These are phyloP conservation scores for Aspergillus incahuasiensis DNA, from an alignment of 495 filamentous ascomycete species.

Conservation along the genomic window DNA sequence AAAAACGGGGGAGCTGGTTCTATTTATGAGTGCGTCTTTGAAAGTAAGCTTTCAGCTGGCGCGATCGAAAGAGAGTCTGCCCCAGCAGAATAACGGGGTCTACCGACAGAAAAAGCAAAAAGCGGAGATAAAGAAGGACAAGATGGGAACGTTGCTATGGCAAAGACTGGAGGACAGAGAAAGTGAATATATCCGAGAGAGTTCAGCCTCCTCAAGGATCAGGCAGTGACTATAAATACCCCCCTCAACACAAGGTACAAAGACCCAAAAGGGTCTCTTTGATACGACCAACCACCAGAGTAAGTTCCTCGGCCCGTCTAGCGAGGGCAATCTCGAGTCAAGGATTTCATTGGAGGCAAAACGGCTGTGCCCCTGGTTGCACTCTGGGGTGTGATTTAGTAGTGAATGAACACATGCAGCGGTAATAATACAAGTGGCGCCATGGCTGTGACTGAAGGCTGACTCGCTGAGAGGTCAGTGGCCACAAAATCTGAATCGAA, in stretches of 20 bases:
- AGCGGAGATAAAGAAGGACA: not conserved
- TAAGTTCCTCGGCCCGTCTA: not conserved
- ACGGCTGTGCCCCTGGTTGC: slow-evolving; percentile 12
- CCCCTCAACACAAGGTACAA: slow-evolving; percentile 1
- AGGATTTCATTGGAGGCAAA: slow-evolving; percentile 12
- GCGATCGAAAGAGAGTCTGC: slow-evolving; percentile 7
- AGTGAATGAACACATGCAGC: not conserved
- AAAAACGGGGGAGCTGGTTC: not conserved
- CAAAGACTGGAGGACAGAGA: not conserved
- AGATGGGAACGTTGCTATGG: slow-evolving; percentile 1
- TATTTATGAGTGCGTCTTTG: slow-evolving; percentile 9
- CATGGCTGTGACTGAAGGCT: not conserved
- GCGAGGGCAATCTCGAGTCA: slow-evolving; percentile 4
- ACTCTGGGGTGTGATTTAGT: not conserved
- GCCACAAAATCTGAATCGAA: slow-evolving; percentile 7
- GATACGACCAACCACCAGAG: not conserved
- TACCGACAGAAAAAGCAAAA: slow-evolving; percentile 1
- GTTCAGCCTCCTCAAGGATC: slow-evolving; percentile 4
- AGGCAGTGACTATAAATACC: slow-evolving; percentile 7
- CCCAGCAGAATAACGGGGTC: not conserved
- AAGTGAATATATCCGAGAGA: slow-evolving; percentile 2
- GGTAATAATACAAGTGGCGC: not conserved
- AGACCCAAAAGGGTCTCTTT: not conserved
- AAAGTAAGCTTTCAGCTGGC: slow-evolving; percentile 4
- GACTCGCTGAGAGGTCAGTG: not conserved